These are phyloP conservation scores for Murraya paniculata DNA, from an alignment of 345 rosid species.

Conservation along the genomic window DNA sequence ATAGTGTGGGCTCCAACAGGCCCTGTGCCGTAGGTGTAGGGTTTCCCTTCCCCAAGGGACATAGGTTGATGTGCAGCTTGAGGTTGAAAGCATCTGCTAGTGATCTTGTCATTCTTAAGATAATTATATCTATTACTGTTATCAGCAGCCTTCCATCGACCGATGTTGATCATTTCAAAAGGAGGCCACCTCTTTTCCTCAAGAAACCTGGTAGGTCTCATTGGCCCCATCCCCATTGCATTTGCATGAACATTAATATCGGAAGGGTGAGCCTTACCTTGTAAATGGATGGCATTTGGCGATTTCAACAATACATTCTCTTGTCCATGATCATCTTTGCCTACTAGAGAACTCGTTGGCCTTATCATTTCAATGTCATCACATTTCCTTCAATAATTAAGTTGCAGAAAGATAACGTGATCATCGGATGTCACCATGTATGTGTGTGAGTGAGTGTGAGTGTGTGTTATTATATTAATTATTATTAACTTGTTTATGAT, in stretches of 20 bases:
- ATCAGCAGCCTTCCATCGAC: constrained; percentile 25
- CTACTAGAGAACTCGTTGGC: constrained; percentile 4
- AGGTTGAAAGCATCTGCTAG: background rate
- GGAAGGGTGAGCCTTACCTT: constrained; percentile 12
- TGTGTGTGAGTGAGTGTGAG: too few relatives aligned
- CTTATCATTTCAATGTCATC: background rate
- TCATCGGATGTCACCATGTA: background rate
- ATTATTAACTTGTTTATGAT: background rate
- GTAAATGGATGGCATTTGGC: background rate
- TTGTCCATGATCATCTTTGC: constrained; percentile 19
- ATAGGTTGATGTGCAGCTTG: constrained; percentile 2
- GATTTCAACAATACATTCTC: constrained; percentile 10
- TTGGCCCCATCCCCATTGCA: constrained; percentile 21
- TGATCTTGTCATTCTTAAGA: too few relatives aligned
- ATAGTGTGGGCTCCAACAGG: constrained; percentile 7
- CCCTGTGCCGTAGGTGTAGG: background rate
- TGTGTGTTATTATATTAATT: too few relatives aligned
- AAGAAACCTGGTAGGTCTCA: constrained; percentile 31
- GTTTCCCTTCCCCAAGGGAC: background rate
- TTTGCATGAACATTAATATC: constrained; percentile 12
- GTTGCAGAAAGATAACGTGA: background rate
- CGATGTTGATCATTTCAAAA: constrained; percentile 20
- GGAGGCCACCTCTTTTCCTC: constrained; percentile 49
- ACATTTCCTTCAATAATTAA: constrained; percentile 13
- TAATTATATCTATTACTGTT: background rate